A percentile compares a stretch with the other conserved stretches of the same genome.
Conservation (phyloP, 2,329 filamentous ascomycete species). For the Xylaria sp. region DNA sequence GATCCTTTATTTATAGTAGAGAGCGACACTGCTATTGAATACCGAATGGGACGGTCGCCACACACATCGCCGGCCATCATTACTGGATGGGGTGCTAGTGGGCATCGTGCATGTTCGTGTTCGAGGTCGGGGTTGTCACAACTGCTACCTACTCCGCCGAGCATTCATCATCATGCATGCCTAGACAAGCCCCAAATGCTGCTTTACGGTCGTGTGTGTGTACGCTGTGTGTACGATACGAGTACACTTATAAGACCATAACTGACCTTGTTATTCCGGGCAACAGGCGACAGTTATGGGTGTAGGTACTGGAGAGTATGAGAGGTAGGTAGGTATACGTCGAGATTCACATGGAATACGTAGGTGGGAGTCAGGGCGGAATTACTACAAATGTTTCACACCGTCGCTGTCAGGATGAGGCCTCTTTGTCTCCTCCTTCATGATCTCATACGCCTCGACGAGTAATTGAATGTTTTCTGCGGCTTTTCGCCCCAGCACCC, state of each 20-base stretch:
- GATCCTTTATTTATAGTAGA: not conserved
- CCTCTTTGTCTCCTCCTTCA: not conserved
- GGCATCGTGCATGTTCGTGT: not conserved
- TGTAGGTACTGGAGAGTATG: no score
- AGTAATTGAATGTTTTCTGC: not conserved
- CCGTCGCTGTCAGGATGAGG: not conserved
- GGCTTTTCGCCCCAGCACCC: not conserved
- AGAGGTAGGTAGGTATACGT: not conserved
- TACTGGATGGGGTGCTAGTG: not conserved
- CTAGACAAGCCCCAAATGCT: conserved; percentile 4
- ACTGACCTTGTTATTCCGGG: not conserved
- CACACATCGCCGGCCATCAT: not conserved
- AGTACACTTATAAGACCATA: not conserved
- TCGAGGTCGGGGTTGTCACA: conserved; percentile 4
- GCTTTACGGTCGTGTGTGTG: not conserved
- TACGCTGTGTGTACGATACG: not conserved
- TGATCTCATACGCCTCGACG: not conserved
- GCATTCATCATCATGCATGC: conserved; percentile 16
- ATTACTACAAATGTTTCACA: not conserved
- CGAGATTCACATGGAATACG: not conserved
- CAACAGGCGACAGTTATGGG: not conserved
- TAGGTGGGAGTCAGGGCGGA: not conserved
- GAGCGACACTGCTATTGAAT: not conserved
- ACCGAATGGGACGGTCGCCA: not conserved
- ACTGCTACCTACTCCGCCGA: conserved; percentile 14